These are phyloP conservation scores for Fusarium sp. DNA, from an alignment of 2,329 filamentous ascomycete species.

Conservation along the genomic window DNA sequence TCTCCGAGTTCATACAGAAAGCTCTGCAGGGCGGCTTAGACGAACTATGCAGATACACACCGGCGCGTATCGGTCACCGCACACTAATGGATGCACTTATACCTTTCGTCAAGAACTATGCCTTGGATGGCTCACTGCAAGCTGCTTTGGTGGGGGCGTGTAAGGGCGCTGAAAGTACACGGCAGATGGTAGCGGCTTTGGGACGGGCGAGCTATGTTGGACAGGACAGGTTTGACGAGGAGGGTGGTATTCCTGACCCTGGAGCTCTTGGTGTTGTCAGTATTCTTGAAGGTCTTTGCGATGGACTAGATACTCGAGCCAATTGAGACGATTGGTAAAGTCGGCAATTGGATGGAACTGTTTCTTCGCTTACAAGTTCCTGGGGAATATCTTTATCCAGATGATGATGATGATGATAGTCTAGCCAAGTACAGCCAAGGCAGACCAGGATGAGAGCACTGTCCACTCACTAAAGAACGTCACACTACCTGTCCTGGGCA, in stretches of 20 bases:
- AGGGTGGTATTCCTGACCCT: slow-evolving; percentile 69
- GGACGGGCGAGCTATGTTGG: slow-evolving; percentile 82
- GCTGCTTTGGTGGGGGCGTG: slow-evolving; percentile 48
- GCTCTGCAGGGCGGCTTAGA: slow-evolving; percentile 36
- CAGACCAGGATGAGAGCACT: neutral
- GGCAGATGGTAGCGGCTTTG: slow-evolving; percentile 78
- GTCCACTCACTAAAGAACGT: neutral
- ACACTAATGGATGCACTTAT: slow-evolving; percentile 79
- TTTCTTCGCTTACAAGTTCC: slow-evolving; percentile 1
- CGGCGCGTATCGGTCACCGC: slow-evolving; percentile 77
- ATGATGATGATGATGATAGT: neutral
- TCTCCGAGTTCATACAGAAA: slow-evolving; percentile 23
- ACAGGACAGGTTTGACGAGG: slow-evolving; percentile 70
- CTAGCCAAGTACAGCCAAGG: slow-evolving; percentile 3
- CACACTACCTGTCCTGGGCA: neutral
- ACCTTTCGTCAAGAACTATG: slow-evolving; percentile 74
- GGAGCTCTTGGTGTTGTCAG: slow-evolving; percentile 61
- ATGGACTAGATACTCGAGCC: neutral
- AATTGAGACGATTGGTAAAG: neutral
- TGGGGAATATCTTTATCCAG: neutral
- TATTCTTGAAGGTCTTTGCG: slow-evolving; percentile 32
- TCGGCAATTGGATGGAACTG: neutral
- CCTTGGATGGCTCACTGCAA: slow-evolving; percentile 59
- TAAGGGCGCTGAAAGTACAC: slow-evolving; percentile 71
- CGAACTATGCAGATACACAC: slow-evolving; percentile 67